Evolutionary conservation across 2,329 filamentous ascomycete species (phyloP).

Genomic region (Aspergillus felis): DNA sequence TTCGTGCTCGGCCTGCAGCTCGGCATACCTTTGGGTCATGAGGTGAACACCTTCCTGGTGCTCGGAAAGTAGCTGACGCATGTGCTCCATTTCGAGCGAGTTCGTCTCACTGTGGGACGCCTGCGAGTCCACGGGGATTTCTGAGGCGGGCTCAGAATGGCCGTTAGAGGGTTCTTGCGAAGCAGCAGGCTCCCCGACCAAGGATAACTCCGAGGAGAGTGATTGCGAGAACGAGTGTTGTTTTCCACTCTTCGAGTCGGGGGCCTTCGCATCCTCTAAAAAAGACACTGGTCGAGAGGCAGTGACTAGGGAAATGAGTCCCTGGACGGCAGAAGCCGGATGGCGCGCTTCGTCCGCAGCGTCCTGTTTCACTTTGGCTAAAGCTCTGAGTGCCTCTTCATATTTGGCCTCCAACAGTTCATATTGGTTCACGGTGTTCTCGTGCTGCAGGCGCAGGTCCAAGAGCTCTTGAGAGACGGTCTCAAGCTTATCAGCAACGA

Average conservation of each 20-base stretch:
- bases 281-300: conserved; percentile 68
- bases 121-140: conserved; percentile 21
- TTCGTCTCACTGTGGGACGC: conserved; percentile 42
- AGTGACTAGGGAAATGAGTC: conserved; percentile 40
- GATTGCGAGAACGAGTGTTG: conserved; percentile 79
- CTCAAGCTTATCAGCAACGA: conserved; percentile 89
- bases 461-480: conserved; percentile 86
- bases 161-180: conserved; percentile 61
- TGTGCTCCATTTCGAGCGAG: conserved; percentile 63
- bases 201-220: conserved; percentile 90
- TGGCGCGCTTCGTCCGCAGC: conserved; percentile 74
- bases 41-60: conserved; percentile 72
- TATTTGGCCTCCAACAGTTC: conserved; percentile 84
- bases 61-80: conserved; percentile 68
- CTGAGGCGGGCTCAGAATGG: conserved; percentile 40
- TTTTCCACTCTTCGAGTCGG: conserved; percentile 64
- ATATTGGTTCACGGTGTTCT: conserved; percentile 74
- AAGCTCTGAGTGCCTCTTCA: conserved; percentile 74
- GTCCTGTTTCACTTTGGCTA: conserved; percentile 78
- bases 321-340: conserved; percentile 37
- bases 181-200: conserved; percentile 70
- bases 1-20: conserved; percentile 77
- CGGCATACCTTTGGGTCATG: conserved; percentile 73
- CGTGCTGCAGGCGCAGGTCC: conserved; percentile 85
- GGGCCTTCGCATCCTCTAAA: conserved; percentile 72